Base-by-base conservation (phyloP, 495 filamentous ascomycete genomes). In the Lentithecium fluviatile region DNA sequence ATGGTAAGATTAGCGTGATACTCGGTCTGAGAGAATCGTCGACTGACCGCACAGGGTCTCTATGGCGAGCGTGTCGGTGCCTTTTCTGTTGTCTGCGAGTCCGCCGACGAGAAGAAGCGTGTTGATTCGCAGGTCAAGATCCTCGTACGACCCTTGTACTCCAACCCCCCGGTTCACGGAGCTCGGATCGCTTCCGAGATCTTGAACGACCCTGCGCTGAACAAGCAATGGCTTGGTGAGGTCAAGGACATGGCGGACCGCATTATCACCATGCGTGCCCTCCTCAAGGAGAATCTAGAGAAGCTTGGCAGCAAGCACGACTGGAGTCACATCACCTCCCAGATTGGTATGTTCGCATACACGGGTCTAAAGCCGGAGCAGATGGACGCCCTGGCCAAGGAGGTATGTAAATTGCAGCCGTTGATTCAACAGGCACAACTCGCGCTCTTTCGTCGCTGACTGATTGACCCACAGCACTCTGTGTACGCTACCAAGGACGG, bases 321-420 rank as follows among this genome's bases (percentile, higher is more conserved):
- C 78, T 98, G 94, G 94, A 88, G 85, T 76, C 94, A 98, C 80
- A 98, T 98, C 77, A 98, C 94, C 54, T 90, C 82, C 74, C 93
- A 88, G 79, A 98, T 98, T 66, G 94, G 94, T 77, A 98, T 98
- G 94, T 98, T 98, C 71, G 93, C 93, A 67, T 98, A 94, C 80
- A 98, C 94, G 32, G 94, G 94, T 49, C 78, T 98, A 71, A 92
- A 83, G 67, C 85, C 92, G 62, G 87, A 94, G 78, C 87, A 96
- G 79, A 96, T 97, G 89, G 88, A 93, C 23, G 79, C 77, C 71
- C 80, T 98, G 58, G 91, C 94, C 59, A 91, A 95, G 79, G 91
- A 97, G 79, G 85, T 87, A 73, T 15, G 60, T 54, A 13, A 43
- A 15, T 15, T 8, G 8, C 34, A 2, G 17, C 34, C 56, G 50